Base-by-base conservation (phyloP, 805 yeast genomes). In the Ogataea pignaliae region DNA sequence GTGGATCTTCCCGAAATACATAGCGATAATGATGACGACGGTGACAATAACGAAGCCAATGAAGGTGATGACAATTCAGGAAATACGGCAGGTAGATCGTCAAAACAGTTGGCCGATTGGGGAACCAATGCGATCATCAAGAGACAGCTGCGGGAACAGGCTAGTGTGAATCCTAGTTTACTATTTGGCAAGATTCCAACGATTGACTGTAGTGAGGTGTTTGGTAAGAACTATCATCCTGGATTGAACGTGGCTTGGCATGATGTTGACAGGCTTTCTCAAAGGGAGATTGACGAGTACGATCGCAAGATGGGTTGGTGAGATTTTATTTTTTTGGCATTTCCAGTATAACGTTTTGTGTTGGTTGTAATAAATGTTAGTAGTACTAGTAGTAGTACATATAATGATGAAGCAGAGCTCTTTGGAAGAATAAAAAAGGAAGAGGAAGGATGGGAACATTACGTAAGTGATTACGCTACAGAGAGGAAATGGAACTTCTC, bases 301-400 rank as follows among this genome's bases (percentile, higher is more conserved):
- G 57, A 57, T 39, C 42, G 55, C 3, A 48, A 50, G 29, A 63
- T 59, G 66, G 66, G 64, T 2, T 61, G 54, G 50, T 13, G 15
- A 29, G 32, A 33, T 33, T 36, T 43, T 14, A 34, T 41, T 37
- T 15, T 12, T 8, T 13, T 5, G 6, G 18, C 18, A 31, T 37
- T 12, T 10, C 13, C 13, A 14, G 12, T 14, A 10, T 33, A 18
- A 12, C 38, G 17, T 36, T 15, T 13, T 16, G 6, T 18, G 29
- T 18, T 28, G 21, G 35, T 32, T 36, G 10, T 26, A 32, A 34
- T n/a, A n/a, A n/a, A n/a, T n/a, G n/a, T n/a, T n/a, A n/a, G 21
- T 41, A 14, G 29, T 21, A 33, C 32, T 16, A 16, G 29, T 16
- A 14, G 12, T 10, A 29, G 12, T 29, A 10, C 32, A 10, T 29